Evolutionary conservation across 768 basidiomycete species (phyloP).

Genomic region (Boletus rex-veris): DNA sequence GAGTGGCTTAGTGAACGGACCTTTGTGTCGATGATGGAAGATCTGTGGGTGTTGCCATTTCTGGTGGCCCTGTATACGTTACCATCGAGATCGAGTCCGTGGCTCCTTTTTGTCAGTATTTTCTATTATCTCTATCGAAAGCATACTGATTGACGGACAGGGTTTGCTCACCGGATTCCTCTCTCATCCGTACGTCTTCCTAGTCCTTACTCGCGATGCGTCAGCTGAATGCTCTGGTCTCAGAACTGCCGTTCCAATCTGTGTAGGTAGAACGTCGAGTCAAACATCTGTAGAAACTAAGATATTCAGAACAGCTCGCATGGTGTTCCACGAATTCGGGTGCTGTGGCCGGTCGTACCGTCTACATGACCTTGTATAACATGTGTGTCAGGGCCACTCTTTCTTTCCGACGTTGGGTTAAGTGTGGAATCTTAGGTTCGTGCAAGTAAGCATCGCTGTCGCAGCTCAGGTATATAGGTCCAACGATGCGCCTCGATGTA

Average conservation of each 20-base stretch:
- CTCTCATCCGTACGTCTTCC: conserved; percentile 39
- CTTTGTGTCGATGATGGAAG: conserved; percentile 49
- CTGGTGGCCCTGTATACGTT: conserved; percentile 52
- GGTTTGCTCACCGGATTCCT: conserved; percentile 43
- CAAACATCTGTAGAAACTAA: not conserved
- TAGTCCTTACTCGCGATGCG: not conserved
- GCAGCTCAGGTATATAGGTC: conserved; percentile 53
- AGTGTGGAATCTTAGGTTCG: conserved; percentile 29
- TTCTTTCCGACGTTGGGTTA: not conserved
- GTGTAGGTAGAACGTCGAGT: conserved; percentile 22
- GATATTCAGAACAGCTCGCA: conserved; percentile 33
- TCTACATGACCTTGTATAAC: conserved; percentile 58
- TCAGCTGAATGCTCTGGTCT: not conserved
- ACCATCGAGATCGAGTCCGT: conserved; percentile 46
- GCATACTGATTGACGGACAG: conserved; percentile 19
- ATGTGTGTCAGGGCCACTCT: conserved; percentile 32
- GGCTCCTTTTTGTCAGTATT: conserved; percentile 48
- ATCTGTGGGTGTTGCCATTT: conserved; percentile 61
- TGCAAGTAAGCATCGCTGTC: conserved; percentile 44
- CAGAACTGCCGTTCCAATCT: conserved; percentile 47
- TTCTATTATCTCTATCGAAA: not conserved
- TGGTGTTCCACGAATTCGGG: conserved; percentile 63
- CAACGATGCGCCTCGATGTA: conserved; percentile 57
- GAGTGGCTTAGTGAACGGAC: conserved; percentile 54
- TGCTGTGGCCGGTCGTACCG: conserved; percentile 55